Evolutionary conservation across 2,329 filamentous ascomycete species (phyloP).

Genomic region (Emmonsiellopsis sp.): DNA sequence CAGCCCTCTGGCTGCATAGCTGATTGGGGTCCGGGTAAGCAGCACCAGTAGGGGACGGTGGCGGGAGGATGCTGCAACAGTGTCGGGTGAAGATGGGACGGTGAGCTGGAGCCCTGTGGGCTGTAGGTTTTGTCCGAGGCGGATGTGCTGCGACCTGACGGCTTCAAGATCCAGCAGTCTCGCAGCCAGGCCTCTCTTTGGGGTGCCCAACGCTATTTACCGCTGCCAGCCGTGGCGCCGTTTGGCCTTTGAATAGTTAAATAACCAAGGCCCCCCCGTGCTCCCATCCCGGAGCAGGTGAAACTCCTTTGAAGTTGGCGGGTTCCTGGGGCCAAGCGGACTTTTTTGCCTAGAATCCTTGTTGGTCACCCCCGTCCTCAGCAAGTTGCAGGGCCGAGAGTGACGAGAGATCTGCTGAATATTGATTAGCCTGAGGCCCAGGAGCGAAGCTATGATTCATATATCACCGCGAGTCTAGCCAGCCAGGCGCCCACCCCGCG

Average conservation of each 20-base stretch:
- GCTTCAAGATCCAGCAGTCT: background rate
- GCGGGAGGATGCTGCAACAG: background rate
- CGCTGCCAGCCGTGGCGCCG: background rate
- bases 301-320: conserved; percentile 1
- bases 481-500: background rate
- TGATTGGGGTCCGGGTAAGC: background rate
- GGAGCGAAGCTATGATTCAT: conserved; percentile 2
- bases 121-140: background rate
- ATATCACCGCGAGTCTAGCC: conserved; percentile 1
- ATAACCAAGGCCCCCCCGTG: background rate
- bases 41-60: background rate
- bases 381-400: background rate
- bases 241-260: background rate
- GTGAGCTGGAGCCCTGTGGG: background rate
- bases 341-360: background rate
- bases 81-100: background rate
- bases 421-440: background rate
- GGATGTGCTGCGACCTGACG: background rate
- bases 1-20: background rate
- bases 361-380: background rate
- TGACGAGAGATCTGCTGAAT: background rate
- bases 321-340: background rate
- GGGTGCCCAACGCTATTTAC: background rate
- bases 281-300: background rate
- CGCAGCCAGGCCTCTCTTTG: background rate